Percentiles rank a stretch among this genome's conserved stretches.
These are phyloP conservation scores for Euclidium syriacum DNA, from an alignment of 345 rosid species.

Conservation along the genomic window DNA sequence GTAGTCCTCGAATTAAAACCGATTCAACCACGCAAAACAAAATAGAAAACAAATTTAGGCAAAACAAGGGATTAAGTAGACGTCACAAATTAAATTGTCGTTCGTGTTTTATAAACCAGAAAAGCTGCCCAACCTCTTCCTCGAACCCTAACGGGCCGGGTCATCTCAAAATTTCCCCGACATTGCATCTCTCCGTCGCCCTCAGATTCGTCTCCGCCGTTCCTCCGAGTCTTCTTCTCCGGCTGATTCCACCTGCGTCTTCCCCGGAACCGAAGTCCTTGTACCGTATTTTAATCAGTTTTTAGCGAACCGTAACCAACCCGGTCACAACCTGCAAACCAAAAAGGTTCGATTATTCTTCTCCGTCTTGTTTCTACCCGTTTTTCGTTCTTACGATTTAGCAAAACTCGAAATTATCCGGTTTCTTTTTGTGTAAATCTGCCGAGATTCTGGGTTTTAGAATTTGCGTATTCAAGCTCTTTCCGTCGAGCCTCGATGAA, in stretches of 20 bases:
- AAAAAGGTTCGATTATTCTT: slow-evolving; percentile 19
- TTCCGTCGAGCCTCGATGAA: not conserved
- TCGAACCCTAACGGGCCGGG: slow-evolving; percentile 37
- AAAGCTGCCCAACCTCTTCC: slow-evolving; percentile 27
- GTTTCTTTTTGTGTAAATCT: not conserved
- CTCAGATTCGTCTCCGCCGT: not conserved
- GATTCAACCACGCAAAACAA: not conserved
- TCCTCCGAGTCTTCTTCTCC: not conserved
- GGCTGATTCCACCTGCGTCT: slow-evolving; percentile 11
- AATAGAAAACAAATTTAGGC: slow-evolving; percentile 7
- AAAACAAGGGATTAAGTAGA: not conserved
- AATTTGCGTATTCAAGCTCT: not conserved
- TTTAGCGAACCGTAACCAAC: slow-evolving; percentile 33
- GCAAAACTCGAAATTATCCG: slow-evolving; percentile 8
- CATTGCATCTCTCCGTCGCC: slow-evolving; percentile 18
- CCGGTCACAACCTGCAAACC: slow-evolving; percentile 33
- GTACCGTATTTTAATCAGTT: slow-evolving; percentile 19
- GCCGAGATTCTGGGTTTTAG: slow-evolving; percentile 7
- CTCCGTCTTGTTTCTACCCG: not conserved
- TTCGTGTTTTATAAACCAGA: slow-evolving; percentile 33
- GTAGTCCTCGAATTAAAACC: not conserved
- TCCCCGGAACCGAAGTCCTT: slow-evolving; percentile 29
- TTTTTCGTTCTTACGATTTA: not conserved
- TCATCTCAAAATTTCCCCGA: slow-evolving; percentile 12
- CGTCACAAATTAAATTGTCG: not conserved